These are phyloP conservation scores for Hemileccinum hortonii DNA, from an alignment of 1,284 basidiomycete genomes.

Conservation along the genomic window DNA sequence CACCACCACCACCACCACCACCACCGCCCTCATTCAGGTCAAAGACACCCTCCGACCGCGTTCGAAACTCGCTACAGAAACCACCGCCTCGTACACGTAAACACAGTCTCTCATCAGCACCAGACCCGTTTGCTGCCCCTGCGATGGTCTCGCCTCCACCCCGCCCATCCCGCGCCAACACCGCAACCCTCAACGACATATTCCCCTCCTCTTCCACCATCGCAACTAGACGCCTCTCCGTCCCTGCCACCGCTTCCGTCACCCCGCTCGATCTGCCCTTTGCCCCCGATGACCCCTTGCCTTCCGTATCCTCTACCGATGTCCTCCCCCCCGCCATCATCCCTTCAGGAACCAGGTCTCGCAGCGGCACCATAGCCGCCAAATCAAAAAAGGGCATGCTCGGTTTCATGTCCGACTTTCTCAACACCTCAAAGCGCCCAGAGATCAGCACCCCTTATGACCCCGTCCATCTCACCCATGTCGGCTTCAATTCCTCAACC, in stretches of 20 bases:
- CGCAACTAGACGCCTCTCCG: slow-evolving; percentile 53
- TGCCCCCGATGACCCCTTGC: slow-evolving; percentile 48
- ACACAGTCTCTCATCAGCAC: slow-evolving; percentile 42
- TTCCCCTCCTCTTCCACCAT: slow-evolving; percentile 41
- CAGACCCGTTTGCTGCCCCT: slow-evolving; percentile 52
- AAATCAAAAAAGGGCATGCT: slow-evolving; percentile 76
- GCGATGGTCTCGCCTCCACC: slow-evolving; percentile 56
- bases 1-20: slow-evolving; percentile 54
- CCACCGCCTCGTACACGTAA: slow-evolving; percentile 51
- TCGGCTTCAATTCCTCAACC: slow-evolving; percentile 98
- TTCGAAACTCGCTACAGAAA: slow-evolving; percentile 62
- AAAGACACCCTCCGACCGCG: slow-evolving; percentile 44
- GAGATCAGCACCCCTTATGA: slow-evolving; percentile 99
- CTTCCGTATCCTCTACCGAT: slow-evolving; percentile 35
- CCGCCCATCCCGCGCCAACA: slow-evolving; percentile 78
- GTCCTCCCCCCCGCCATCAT: slow-evolving; percentile 21
- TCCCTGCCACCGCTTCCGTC: slow-evolving; percentile 38
- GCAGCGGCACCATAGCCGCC: slow-evolving; percentile 59
- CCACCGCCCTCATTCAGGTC: slow-evolving; percentile 32
- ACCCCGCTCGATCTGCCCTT: slow-evolving; percentile 38
- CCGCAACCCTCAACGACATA: slow-evolving; percentile 72
- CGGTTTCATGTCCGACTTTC: slow-evolving; percentile 78
- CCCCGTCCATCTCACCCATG: slow-evolving; percentile 99
- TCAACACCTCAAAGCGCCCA: slow-evolving; percentile 77
- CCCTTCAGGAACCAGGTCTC: slow-evolving; percentile 47